Evolutionary conservation across 768 basidiomycete genomes (phyloP), one percentile per base, ranked within the genome.

Genomic region (Tricholoma furcatifolium): DNA sequence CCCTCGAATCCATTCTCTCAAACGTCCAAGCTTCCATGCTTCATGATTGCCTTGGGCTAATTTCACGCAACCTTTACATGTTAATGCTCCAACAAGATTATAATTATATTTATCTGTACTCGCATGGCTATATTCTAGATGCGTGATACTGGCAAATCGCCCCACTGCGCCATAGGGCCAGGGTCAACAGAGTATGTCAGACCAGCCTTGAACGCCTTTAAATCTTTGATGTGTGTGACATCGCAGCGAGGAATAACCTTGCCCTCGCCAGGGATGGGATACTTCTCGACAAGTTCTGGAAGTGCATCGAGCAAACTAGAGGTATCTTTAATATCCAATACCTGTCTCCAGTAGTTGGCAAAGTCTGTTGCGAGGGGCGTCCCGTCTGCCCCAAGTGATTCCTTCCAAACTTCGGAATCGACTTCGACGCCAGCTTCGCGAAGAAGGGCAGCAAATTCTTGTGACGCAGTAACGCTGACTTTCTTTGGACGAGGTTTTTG

Each of bases 121-220:
- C 42, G 27, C 40, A 5, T 47, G 18, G 18, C 14, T 18, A 50
- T 44, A 21, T 44, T 30, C 27, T 69, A 87, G 41, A 82, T 76
- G 56, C 76, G 84, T 2, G 86, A 66, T 6, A 70, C 65, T 17
- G 87, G 87, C 48, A 89, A 71, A 70, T 91, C 90, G 31, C 80
- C 81, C 88, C 88, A 91, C 46, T 83, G 70, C 1, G 84, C 85
- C 58, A 93, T 71, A 2, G 91, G 84, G 35, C 75, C 75, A n/a
- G 88, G 80, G 55, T 78, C 77, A 23, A 76, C 74, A 4, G 87
- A 79, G 15, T 76, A 67, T 38, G 66, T 63, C 46, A 95, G 68
- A 8, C 74, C 67, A 24, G 77, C 75, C 67, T 82, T 91, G 76
- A 93, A 93, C 23, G 67, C 70, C 53, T 79, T 73, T 30, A 83